phyloP scores from a whole-genome alignment of 768 basidiomycete genomes.

The Neoboletus subvelutipes region DNA sequence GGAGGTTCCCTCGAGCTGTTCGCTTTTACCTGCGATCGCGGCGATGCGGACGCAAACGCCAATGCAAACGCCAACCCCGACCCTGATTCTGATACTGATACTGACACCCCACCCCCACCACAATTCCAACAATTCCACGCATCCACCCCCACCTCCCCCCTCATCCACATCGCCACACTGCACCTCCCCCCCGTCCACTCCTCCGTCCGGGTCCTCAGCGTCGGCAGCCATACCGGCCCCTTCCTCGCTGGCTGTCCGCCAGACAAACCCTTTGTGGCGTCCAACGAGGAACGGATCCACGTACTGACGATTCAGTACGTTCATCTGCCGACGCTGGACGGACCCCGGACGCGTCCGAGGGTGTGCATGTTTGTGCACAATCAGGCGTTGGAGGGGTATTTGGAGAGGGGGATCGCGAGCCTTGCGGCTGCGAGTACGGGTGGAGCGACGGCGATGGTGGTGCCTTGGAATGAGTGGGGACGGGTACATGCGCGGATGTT shows the following conservation, averaged over 20 bases:
- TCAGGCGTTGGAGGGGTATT: slow-evolving; percentile 23
- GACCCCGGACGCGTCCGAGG: slow-evolving; percentile 8
- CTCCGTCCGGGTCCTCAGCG: slow-evolving; percentile 12
- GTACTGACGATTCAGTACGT: slow-evolving; percentile 27
- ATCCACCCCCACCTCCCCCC: background rate
- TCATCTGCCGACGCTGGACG: background rate
- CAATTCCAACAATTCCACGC: background rate
- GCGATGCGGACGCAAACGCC: background rate
- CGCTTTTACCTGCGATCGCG: slow-evolving; percentile 31
- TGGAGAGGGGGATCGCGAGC: slow-evolving; percentile 3
- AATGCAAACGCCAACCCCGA: background rate
- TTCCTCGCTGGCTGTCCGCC: slow-evolving; percentile 29
- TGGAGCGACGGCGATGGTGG: background rate
- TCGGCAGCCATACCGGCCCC: slow-evolving; percentile 36
- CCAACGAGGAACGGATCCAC: slow-evolving; percentile 23
- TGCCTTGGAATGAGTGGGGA: slow-evolving; percentile 43
- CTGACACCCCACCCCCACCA: background rate
- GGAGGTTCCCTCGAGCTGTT: slow-evolving; percentile 45
- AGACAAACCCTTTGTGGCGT: slow-evolving; percentile 27
- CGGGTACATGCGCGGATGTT: slow-evolving; percentile 35
- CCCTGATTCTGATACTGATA: too few species aligned
- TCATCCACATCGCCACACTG: slow-evolving; percentile 23
- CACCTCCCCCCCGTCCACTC: slow-evolving; percentile 12
- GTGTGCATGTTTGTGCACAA: slow-evolving; percentile 37
- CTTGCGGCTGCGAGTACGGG: background rate